Percentiles rank a stretch among this genome's conserved stretches.
Evolutionary conservation across 1,284 basidiomycete genomes (phyloP).

Genomic region (Somion occarium): DNA sequence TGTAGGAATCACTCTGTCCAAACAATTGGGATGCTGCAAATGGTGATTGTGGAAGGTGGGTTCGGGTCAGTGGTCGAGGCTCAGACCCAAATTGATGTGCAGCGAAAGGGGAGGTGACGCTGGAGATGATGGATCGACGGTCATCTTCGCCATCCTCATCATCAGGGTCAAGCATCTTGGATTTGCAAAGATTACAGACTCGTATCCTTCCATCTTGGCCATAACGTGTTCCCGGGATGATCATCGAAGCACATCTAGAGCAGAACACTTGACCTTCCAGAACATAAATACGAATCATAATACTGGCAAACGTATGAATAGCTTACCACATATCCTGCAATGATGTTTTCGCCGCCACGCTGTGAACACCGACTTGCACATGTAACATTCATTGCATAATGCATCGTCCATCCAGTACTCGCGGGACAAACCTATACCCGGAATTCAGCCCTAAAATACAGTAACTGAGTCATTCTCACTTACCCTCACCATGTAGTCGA

Average conservation of each 20-base stretch:
- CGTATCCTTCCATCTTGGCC: slow-evolving; percentile 90
- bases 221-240: slow-evolving; percentile 93
- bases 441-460: too few species aligned
- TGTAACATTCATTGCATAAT: slow-evolving; percentile 92
- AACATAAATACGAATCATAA: slow-evolving; percentile 7
- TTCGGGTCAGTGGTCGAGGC: slow-evolving; percentile 38
- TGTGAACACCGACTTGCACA: slow-evolving; percentile 89
- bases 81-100: slow-evolving; percentile 58
- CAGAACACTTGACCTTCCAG: slow-evolving; percentile 85
- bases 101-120: slow-evolving; percentile 49
- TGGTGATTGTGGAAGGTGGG: slow-evolving; percentile 71
- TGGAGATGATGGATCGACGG: slow-evolving; percentile 70
- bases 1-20: slow-evolving; percentile 67
- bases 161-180: slow-evolving; percentile 78
- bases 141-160: slow-evolving; percentile 79
- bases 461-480: slow-evolving; percentile 16
- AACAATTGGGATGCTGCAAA: slow-evolving; percentile 87
- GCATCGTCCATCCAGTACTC: slow-evolving; percentile 99
- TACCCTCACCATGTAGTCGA: slow-evolving; percentile 81
- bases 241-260: slow-evolving; percentile 93
- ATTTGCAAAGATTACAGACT: slow-evolving; percentile 91
- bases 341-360: slow-evolving; percentile 94
- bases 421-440: slow-evolving; percentile 59
- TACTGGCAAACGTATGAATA: slow-evolving; percentile 1
- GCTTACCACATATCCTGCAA: slow-evolving; percentile 85